A percentile compares a stretch with the other conserved stretches of the same genome.
Conservation (phyloP, 176 grass and related monocot species). For the Zea luxurians region DNA sequence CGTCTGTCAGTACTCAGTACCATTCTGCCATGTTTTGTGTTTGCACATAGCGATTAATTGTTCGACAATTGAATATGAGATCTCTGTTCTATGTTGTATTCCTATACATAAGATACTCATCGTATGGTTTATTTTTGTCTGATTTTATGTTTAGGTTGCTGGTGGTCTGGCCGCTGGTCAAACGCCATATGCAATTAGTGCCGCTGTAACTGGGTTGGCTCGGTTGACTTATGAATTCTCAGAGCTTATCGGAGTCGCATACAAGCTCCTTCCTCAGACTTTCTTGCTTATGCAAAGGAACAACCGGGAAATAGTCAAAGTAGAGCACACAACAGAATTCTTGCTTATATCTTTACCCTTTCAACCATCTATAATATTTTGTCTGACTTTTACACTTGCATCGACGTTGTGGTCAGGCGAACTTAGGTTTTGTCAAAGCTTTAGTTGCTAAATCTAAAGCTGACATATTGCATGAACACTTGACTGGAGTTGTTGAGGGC, state of each 20-base stretch:
- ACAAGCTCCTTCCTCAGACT: slow-evolving; percentile 75
- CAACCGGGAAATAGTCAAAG: slow-evolving; percentile 89
- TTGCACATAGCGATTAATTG: not conserved
- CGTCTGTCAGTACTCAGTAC: slow-evolving; percentile 1
- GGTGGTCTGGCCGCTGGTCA: slow-evolving; percentile 63
- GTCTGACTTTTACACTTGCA: slow-evolving; percentile 2
- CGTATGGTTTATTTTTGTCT: not conserved
- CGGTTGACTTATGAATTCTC: slow-evolving; percentile 90
- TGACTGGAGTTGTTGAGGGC: slow-evolving; percentile 72
- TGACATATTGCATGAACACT: slow-evolving; percentile 67
- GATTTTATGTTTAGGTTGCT: slow-evolving; percentile 64
- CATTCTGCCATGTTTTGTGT: not conserved
- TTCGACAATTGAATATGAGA: not conserved
- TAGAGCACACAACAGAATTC: slow-evolving; percentile 29
- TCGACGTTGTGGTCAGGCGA: slow-evolving; percentile 60
- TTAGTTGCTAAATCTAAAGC: slow-evolving; percentile 87
- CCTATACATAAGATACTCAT: not conserved
- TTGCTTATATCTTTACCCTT: slow-evolving; percentile 15
- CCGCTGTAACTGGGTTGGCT: slow-evolving; percentile 85
- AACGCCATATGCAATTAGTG: slow-evolving; percentile 82
- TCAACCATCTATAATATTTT: not conserved
- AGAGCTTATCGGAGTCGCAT: slow-evolving; percentile 80
- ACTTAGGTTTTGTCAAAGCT: slow-evolving; percentile 91
- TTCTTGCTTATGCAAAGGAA: slow-evolving; percentile 91
- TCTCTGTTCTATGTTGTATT: slow-evolving; percentile 8